These are phyloP conservation scores for Yarrowia sp. DNA, from an alignment of 805 yeast species.

Conservation along the genomic window DNA sequence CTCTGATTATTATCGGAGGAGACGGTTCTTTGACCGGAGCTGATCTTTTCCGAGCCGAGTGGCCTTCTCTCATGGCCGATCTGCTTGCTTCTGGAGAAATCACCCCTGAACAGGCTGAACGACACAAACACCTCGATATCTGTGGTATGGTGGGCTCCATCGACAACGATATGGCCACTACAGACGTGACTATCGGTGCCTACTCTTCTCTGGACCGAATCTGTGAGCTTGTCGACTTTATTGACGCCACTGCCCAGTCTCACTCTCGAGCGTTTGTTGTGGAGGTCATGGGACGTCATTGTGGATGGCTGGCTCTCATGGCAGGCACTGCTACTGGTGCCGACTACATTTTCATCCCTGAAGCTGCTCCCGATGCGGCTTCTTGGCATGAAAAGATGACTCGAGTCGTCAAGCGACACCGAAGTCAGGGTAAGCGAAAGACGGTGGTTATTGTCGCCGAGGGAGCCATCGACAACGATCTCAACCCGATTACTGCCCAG, in stretches of 20 bases:
- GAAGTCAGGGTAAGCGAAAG: conserved; percentile 85
- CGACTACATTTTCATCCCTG: conserved; percentile 91
- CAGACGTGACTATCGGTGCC: conserved; percentile 96
- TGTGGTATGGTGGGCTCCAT: conserved; percentile 96
- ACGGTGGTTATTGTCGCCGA: conserved; percentile 97
- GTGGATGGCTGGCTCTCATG: conserved; percentile 98
- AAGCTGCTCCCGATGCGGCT: conserved; percentile 73
- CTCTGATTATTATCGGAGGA: conserved; percentile 95
- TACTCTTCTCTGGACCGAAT: conserved; percentile 90
- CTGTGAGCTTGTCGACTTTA: conserved; percentile 91
- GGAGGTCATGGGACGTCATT: conserved; percentile 99
- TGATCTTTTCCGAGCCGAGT: conserved; percentile 86
- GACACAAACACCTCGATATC: conserved; percentile 71
- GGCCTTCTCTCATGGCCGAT: conserved; percentile 86
- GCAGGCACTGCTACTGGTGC: conserved; percentile 97
- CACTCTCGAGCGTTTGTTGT: conserved; percentile 97
- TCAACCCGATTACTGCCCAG: conserved; percentile 75
- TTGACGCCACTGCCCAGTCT: conserved; percentile 95
- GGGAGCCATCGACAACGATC: conserved; percentile 85
- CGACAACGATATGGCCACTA: conserved; percentile 96
- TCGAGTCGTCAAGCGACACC: conserved; percentile 70
- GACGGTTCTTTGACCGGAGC: conserved; percentile 99
- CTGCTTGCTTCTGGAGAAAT: conserved; percentile 56
- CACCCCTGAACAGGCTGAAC: conserved; percentile 56
- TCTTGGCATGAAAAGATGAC: conserved; percentile 82